These are phyloP conservation scores for Vaccinium darrowii DNA, from an alignment of 148 eudicot species.

Conservation along the genomic window DNA sequence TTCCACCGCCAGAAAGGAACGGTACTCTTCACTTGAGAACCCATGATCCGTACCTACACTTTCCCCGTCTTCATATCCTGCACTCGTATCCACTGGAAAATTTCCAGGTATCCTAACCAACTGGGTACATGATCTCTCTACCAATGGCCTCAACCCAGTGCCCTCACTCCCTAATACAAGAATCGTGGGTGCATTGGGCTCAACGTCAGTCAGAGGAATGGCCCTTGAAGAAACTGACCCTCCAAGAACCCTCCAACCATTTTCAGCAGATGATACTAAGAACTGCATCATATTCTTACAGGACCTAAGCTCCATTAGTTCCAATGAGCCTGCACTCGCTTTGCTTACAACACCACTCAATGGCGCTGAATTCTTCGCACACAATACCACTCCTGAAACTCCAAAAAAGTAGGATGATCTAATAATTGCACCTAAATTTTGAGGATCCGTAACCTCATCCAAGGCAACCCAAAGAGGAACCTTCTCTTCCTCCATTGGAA, in stretches of 20 bases:
- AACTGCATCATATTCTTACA: conserved; percentile 99
- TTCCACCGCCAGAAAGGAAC: conserved; percentile 88
- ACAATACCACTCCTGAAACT: conserved; percentile 77
- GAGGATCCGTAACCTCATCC: conserved; percentile 97
- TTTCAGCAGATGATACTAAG: conserved; percentile 68
- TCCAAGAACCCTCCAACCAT: conserved; percentile 95
- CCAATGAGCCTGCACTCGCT: conserved; percentile 98
- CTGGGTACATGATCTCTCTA: conserved; percentile 85
- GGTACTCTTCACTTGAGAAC: conserved; percentile 48
- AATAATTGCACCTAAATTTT: conserved; percentile 91
- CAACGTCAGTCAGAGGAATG: conserved; percentile 59
- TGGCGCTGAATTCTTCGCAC: conserved; percentile 98
- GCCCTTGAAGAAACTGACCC: conserved; percentile 83
- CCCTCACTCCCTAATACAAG: conserved; percentile 99
- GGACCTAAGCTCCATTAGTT: conserved; percentile 78
- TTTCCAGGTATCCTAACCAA: conserved; percentile 75
- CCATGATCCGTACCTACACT: conserved; percentile 24
- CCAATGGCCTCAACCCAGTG: conserved; percentile 95
- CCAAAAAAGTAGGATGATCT: conserved; percentile 94
- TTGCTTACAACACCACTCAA: conserved; percentile 97
- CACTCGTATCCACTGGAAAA: conserved; percentile 44
- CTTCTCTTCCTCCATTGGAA: conserved; percentile 42
- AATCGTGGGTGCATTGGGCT: conserved; percentile 71
- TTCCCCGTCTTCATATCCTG: conserved; percentile 41
- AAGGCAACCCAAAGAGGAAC: conserved; percentile 88